Evolutionary conservation across 2,329 filamentous ascomycete genomes (phyloP), one percentile per base, ranked within the genome.

Genomic region (Fusarium sp.): DNA sequence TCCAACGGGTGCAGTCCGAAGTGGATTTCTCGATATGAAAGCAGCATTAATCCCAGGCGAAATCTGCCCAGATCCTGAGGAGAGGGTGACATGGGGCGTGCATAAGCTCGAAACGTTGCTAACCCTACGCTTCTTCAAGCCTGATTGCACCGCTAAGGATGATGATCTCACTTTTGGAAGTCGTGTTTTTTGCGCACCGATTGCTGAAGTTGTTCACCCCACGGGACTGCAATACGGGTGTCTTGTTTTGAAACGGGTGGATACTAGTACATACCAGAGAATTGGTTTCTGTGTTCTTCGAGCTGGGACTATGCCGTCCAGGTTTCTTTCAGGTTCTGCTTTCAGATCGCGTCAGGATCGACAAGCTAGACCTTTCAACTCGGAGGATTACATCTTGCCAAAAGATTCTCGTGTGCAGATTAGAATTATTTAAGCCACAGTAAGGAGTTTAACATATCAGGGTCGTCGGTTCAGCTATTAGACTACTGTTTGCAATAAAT

Each of bases 121-220:
- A 1, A 30, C 0, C 6, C 6, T 43, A 5, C 6, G 1, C 2
- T 32, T 22, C 27, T 32, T 58, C 34, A 27, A 13, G 6, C 46
- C 46, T 22, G 55, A 58, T 52, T 52, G 55, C 5, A 46, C 29
- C 2, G 29, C 34, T 6, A 20, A 27, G 20, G 25, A 58, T 1
- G 55, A 52, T 0, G 12, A 0, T n/a, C 6, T 58, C 5, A 13
- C 1, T 0, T 32, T 58, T 2, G 55, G 46, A 9, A 27, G 32
- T 6, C 20, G 4, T 6, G 27, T 52, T 0, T 52, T 30, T 43
- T 58, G 34, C 11, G 55, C 55, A 10, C 16, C 46, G 4, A 43
- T 58, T 8, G 25, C 12, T 24, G 5, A n/a, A 9, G 3, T 13
- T 2, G 11, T 5, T 13, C 0, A 1, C 6, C 4, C 2, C 8